phyloP scores from a whole-genome alignment of 768 basidiomycete genomes.

The Coprinopsis strossmayeri region DNA sequence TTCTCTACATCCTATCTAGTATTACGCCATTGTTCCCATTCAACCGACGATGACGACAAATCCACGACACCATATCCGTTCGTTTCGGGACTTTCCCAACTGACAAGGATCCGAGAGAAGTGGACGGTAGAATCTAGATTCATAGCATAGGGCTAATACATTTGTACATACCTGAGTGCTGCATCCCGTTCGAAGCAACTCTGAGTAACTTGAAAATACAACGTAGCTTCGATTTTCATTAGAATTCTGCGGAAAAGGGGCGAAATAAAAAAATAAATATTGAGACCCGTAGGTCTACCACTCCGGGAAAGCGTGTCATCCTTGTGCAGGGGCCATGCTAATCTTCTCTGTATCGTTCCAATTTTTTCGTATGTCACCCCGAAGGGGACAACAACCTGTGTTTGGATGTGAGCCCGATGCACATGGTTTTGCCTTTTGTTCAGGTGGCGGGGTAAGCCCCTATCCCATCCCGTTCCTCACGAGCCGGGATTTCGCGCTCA shows the following conservation, averaged over 20 bases:
- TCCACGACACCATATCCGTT: too few relatives aligned
- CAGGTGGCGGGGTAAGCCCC: slow-evolving; percentile 9
- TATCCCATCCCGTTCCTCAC: too few relatives aligned
- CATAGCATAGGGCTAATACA: too few relatives aligned
- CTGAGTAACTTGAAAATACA: background rate
- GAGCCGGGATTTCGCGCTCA: too few relatives aligned
- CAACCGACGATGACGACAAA: too few relatives aligned
- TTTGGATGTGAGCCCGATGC: background rate
- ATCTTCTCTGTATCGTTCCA: slow-evolving; percentile 99
- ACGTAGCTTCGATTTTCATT: too few relatives aligned
- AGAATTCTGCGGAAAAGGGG: background rate
- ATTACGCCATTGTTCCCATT: too few relatives aligned
- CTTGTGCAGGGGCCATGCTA: slow-evolving; percentile 99
- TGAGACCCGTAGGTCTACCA: slow-evolving; percentile 65
- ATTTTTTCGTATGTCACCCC: slow-evolving; percentile 77
- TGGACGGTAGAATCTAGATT: too few relatives aligned
- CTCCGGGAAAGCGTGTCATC: slow-evolving; percentile 99
- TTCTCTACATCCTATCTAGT: too few relatives aligned
- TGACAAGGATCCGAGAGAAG: too few relatives aligned
- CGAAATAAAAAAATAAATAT: slow-evolving; percentile 45
- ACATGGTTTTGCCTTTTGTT: slow-evolving; percentile 5
- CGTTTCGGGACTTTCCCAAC: too few relatives aligned
- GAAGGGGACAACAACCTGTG: slow-evolving; percentile 4
- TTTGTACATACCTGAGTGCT: background rate
- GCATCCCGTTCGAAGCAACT: background rate